Base-by-base conservation (phyloP, 2,329 filamentous ascomycete genomes). In the Talaromyces pinophilus region DNA sequence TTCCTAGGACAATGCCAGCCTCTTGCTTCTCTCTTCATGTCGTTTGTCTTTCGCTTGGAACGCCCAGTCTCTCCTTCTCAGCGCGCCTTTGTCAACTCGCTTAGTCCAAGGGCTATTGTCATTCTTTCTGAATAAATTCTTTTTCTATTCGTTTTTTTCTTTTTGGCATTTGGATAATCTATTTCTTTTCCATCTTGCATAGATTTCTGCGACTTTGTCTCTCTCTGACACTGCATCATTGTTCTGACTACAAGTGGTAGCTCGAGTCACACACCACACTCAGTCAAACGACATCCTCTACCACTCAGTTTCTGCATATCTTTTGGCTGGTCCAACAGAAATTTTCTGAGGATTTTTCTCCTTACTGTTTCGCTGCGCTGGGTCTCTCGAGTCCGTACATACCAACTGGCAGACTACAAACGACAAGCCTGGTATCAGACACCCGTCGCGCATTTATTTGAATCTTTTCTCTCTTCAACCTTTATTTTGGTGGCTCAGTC, bases 1-100 rank as follows among this genome's bases (percentile, higher is more conserved):
- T 46, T 60, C 13, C 57, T 30, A 17, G 13, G 19, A 22, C 48
- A 19, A 33, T 40, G 17, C 8, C 50, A 33, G 15, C 30, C 48
- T 54, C 50, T 50, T 54, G 50, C 1, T 35, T 44, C 35, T 57
- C 35, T 63, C 54, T 59, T 28, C 44, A 52, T 30, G 17, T 61
- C 11, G 11, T 35, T 25, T 54, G 63, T 63, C 52, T 57, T 35
- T 63, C 61, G 38, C 38, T 63, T 57, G 11, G 54, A 25, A 25
- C 54, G n/a, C 25, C 13, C 38, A 60, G 38, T 46, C 57, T 46
- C 57, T 60, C 57, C 57, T 60, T 60, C 25, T 44, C 40, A 60
- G 38, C 40, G 38, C 25, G 38, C 35, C 57, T 35, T 44, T 44
- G 57, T 59, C 22, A 28, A 30, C 19, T 33, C 22, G 5, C 17